Evolutionary conservation across 148 eudicot genomes (phyloP), one percentile per base, ranked within the genome.

Genomic region (Camellia lanceoleosa): DNA sequence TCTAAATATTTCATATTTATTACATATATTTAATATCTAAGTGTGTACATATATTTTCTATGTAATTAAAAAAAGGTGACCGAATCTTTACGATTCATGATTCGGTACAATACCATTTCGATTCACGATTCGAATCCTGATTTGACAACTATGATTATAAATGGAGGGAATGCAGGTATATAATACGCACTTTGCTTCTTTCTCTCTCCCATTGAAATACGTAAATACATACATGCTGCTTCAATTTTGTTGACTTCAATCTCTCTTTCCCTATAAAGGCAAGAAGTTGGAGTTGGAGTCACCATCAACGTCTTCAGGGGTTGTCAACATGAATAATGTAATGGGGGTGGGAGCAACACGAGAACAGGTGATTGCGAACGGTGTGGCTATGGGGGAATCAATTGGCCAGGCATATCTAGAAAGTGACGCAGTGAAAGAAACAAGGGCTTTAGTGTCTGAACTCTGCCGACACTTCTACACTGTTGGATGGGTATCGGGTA

Each of bases 401-500:
- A 56, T 42, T 42, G 18, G 49, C 20, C 46, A 74, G 23, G 5
- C 80, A 46, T 63, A 46, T 71, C 30, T 70, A 20, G 81, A 71
- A 14, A 71, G 68, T 62, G 41, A 23, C 18, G 47, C 3, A 19
- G 81, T 70, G 58, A 79, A 58, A 74, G 75, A 79, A 71, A 79
- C 81, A 46, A 70, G 64, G 60, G n/a, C 58, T 20, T 59, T 79
- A 23, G 75, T 47, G 3, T 70, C n/a, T 30, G 70, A 74, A 74
- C 51, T 74, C 3, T 74, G 77, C 14, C 77, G 65, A 49, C 47
- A 58, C 49, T 74, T 74, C 23, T 74, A 74, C 58, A 56, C 64
- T 7, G 66, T 74, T 38, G 77, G 77, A 74, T 74, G 77, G 77
- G 64, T 74, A 14, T 74, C 13, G 51, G 77, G 77, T 74, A 56